Base-by-base conservation (phyloP, 1,284 basidiomycete genomes). In the Amylostereum areolatum region DNA sequence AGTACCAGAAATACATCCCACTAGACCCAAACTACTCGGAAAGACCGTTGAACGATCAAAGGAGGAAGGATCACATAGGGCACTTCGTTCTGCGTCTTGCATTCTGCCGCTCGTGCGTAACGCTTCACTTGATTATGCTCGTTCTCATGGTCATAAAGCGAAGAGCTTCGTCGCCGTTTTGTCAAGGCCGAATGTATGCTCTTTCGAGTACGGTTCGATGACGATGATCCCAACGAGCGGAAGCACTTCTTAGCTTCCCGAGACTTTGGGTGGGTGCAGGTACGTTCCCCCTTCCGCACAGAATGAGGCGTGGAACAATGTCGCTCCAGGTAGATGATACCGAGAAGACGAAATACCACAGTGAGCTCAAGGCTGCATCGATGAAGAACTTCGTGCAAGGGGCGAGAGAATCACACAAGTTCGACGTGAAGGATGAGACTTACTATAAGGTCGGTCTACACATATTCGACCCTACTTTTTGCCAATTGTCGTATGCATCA, bases 61-160 rank as follows among this genome's bases (percentile, higher is more conserved):
- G 97, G 53, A 78, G 78, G 63, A 85, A 80, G 57, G 97, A 99
- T 66, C 89, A 95, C 62, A 77, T 97, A 31, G 86, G 93, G 18
- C 97, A 99, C 71, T 99, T 94, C 70, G 92, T 99, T 2, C 75
- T 99, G 52, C 75, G 97, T 41, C 75, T 99, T 36, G 95, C 97
- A 2, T 99, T 99, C 67, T 97, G 94, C 68, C 83, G 92, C 50
- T 93, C 91, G 94, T 97, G 67, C 65, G 92, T 81, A 8, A 8
- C 37, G 32, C 30, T 47, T 53, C 10, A 49, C 34, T 46, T 52
- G 5, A 37, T 28, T 34, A 41, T 18, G 2, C 8, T 27, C 32
- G n/a, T 11, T 33, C n/a, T 18, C 45, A 34, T 29, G 46, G 32
- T 25, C 32, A 5, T 45, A 9, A 55, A 97, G 93, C 43, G 95